Conservation (phyloP, 306 rosid species). For the Cucumis sativus region Cucumber_9930_V3 NC_026656.2:8620501-8621000, state of each 20-base stretch:
- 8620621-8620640: background rate
- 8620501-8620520: slow-evolving; percentile 64
- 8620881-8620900: background rate
- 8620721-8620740: background rate
- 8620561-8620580: background rate
- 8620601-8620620: background rate
- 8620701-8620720: background rate
- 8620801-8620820: background rate
- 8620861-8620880: background rate
- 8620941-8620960: background rate
- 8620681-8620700: background rate
- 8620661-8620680: background rate
- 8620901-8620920: background rate
- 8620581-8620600: background rate
- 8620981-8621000: background rate
- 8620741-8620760: background rate
- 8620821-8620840: background rate
- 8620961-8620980: background rate
- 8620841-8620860: slow-evolving; percentile 4
- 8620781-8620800: background rate
- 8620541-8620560: slow-evolving; percentile 3
- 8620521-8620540: slow-evolving; percentile 97
- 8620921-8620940: background rate
- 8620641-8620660: background rate
- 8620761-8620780: background rate